A percentile compares a stretch with the other conserved stretches of the same genome.
Evolutionary conservation across 2,329 filamentous ascomycete species (phyloP).

Genomic region (Stemphylium vesicarium): DNA sequence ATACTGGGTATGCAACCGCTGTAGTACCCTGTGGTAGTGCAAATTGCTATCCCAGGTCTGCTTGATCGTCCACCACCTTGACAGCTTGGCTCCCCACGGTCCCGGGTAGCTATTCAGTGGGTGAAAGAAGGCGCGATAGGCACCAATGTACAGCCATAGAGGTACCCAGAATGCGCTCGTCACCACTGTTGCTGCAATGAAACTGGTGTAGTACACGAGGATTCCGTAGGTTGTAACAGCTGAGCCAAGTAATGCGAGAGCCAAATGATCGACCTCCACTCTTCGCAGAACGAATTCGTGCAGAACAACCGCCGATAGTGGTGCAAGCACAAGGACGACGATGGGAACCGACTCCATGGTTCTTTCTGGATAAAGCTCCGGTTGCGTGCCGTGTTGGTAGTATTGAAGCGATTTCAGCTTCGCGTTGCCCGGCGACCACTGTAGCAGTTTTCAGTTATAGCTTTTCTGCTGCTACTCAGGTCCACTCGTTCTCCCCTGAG

Average conservation of each 20-base stretch:
- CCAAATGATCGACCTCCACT: conserved; percentile 26
- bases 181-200: conserved; percentile 15
- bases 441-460: neutral
- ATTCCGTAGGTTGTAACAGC: conserved; percentile 17
- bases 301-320: conserved; percentile 18
- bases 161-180: conserved; percentile 23
- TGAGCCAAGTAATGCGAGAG: conserved; percentile 16
- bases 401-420: neutral
- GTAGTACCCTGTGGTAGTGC: conserved; percentile 25
- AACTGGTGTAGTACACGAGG: conserved; percentile 12
- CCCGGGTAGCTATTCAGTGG: conserved; percentile 31
- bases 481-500: neutral
- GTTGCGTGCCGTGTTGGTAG: neutral
- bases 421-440: neutral
- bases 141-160: conserved; percentile 26
- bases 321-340: conserved; percentile 6
- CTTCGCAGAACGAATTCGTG: conserved; percentile 24
- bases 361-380: neutral
- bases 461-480: neutral
- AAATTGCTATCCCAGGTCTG: conserved; percentile 19
- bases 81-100: conserved; percentile 29
- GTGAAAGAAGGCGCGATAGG: conserved; percentile 34
- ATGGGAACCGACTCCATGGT: conserved; percentile 14
- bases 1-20: conserved; percentile 29
- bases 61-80: conserved; percentile 33